These are phyloP conservation scores for Fraxinus excelsior DNA, from an alignment of 257 asterid genomes.

Conservation along the genomic window DNA sequence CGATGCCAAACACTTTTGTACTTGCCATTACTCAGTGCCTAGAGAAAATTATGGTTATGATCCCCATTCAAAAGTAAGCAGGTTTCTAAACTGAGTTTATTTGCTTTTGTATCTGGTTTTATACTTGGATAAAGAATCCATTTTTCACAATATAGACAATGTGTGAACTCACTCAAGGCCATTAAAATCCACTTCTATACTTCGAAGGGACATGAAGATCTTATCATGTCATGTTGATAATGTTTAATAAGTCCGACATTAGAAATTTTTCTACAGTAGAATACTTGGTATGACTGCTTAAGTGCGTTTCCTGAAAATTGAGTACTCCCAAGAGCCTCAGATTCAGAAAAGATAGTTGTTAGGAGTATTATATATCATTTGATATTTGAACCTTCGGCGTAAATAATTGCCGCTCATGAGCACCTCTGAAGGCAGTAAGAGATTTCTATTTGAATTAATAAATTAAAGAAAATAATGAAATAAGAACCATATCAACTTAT, in stretches of 20 bases:
- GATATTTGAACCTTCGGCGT: no score
- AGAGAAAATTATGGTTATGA: neutral
- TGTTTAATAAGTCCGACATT: neutral
- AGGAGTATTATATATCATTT: neutral
- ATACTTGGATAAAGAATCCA: neutral
- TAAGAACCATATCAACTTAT: no score
- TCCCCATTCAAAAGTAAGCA: neutral
- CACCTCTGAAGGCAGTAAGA: no score
- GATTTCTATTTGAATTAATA: no score
- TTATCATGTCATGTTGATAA: neutral
- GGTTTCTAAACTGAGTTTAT: neutral
- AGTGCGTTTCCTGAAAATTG: neutral
- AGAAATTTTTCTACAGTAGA: neutral
- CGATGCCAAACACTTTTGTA: slow-evolving; percentile 91
- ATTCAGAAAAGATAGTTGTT: neutral
- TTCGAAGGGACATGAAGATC: neutral
- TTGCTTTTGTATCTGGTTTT: neutral
- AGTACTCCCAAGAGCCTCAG: neutral
- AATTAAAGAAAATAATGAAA: no score
- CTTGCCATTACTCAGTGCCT: slow-evolving; percentile 80
- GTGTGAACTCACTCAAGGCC: neutral
- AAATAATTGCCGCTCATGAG: no score
- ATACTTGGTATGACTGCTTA: neutral
- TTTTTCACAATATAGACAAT: neutral
- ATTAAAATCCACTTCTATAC: neutral